These are phyloP conservation scores for Mortierella claussenii DNA, from an alignment of 192 early-diverging fungal species.

Conservation along the genomic window DNA sequence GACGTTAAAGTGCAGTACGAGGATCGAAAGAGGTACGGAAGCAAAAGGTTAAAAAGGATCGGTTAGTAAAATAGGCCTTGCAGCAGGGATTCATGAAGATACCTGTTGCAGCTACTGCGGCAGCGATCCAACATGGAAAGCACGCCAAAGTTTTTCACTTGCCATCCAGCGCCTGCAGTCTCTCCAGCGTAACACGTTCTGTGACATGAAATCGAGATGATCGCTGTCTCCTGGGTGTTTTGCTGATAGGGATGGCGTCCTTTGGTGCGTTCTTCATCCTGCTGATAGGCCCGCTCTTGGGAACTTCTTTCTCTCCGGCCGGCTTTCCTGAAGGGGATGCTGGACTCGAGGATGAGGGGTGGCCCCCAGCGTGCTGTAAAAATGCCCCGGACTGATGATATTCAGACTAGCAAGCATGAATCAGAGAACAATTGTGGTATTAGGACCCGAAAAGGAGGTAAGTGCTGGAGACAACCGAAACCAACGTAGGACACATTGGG, in stretches of 20 bases:
- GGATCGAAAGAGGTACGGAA: no score
- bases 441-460: not conserved
- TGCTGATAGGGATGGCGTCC: conserved; percentile 81
- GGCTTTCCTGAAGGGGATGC: conserved; percentile 35
- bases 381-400: conserved; percentile 26
- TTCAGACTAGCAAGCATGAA: conserved; percentile 19
- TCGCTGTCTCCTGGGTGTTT: conserved; percentile 82
- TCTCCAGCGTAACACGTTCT: conserved; percentile 83
- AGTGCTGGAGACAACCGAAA: not conserved
- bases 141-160: conserved; percentile 12
- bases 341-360: conserved; percentile 15
- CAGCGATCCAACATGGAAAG: no score
- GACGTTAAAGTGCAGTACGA: no score
- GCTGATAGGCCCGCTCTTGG: conserved; percentile 59
- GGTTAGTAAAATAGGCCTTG: no score
- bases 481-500: no score
- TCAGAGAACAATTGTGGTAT: not conserved
- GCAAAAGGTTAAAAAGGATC: no score
- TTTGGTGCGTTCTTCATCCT: conserved; percentile 65
- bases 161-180: conserved; percentile 81
- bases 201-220: conserved; percentile 90
- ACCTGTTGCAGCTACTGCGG: no score
- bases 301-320: conserved; percentile 51
- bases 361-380: conserved; percentile 12
- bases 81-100: no score